Conservation (phyloP, 306 rosid species). For the Coriaria nepalensis region DNA sequence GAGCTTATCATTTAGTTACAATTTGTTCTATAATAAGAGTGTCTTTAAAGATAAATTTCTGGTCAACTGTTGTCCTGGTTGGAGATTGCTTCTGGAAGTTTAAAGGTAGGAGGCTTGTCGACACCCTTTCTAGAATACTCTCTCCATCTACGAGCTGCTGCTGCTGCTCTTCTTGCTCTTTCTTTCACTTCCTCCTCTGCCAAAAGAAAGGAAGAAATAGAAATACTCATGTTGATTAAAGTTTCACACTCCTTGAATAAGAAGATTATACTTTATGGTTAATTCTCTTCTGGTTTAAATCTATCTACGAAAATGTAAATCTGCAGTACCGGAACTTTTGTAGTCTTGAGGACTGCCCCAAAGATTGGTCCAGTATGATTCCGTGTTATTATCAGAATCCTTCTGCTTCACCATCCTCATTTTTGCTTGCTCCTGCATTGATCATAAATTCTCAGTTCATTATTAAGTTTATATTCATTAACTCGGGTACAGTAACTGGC, state of each 20-base stretch:
- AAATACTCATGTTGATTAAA: no score
- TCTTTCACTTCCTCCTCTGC: slow-evolving; percentile 70
- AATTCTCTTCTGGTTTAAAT: no score
- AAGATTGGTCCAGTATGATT: slow-evolving; percentile 62
- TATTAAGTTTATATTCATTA: slow-evolving; percentile 3
- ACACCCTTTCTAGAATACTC: slow-evolving; percentile 86
- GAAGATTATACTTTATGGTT: no score
- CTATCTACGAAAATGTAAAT: no score
- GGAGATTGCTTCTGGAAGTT: slow-evolving; percentile 67
- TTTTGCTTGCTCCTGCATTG: slow-evolving; percentile 59
- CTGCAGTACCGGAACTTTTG: slow-evolving; percentile 44
- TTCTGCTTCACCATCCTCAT: slow-evolving; percentile 62
- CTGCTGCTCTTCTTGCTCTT: slow-evolving; percentile 67
- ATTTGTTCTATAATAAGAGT: background rate
- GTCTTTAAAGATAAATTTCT: slow-evolving; percentile 4
- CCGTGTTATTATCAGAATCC: slow-evolving; percentile 23
- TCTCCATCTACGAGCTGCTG: slow-evolving; percentile 90
- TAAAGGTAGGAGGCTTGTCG: slow-evolving; percentile 67
- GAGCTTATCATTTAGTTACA: no score
- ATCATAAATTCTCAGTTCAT: slow-evolving; percentile 4
- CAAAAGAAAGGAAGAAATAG: slow-evolving; percentile 1
- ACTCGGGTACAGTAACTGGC: background rate
- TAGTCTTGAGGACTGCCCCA: slow-evolving; percentile 54
- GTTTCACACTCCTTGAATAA: no score
- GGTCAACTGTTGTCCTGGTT: slow-evolving; percentile 32